These are phyloP conservation scores for Skeletonema tropicum DNA, from an alignment of 108 stramenopile species.

Conservation along the genomic window DNA sequence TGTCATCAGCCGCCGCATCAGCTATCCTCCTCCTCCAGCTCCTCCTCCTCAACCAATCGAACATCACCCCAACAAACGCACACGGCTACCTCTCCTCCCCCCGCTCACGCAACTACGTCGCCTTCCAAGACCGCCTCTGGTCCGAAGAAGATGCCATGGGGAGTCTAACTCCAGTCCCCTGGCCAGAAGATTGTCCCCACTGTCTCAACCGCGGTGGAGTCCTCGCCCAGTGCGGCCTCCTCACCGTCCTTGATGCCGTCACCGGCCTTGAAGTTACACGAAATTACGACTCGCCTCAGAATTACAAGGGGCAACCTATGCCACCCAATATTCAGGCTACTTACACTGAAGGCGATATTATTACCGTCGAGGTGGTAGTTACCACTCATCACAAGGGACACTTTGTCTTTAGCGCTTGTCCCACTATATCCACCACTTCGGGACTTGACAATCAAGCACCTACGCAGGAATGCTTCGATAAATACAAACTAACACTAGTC, in stretches of 20 bases:
- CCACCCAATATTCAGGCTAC: constrained; percentile 42
- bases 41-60: neutral
- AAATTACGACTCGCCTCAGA: constrained; percentile 57
- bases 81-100: neutral
- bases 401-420: constrained; percentile 55
- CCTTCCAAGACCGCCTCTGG: neutral
- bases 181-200: too few species aligned
- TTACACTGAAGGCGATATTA: constrained; percentile 47
- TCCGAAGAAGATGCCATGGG: neutral
- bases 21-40: neutral
- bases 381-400: constrained; percentile 68
- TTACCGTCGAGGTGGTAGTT: constrained; percentile 47
- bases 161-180: too few species aligned
- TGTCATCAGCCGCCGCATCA: neutral
- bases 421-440: neutral
- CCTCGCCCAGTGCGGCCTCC: constrained; percentile 40
- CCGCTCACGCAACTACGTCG: constrained; percentile 30
- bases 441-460: constrained; percentile 17
- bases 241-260: neutral
- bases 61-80: neutral
- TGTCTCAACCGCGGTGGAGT: constrained; percentile 49
- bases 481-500: constrained; percentile 46
- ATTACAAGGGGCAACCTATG: constrained; percentile 46
- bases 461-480: constrained; percentile 59
- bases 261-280: constrained; percentile 7